These are phyloP conservation scores for Boletellus ananas DNA, from an alignment of 768 basidiomycete genomes.

Conservation along the genomic window DNA sequence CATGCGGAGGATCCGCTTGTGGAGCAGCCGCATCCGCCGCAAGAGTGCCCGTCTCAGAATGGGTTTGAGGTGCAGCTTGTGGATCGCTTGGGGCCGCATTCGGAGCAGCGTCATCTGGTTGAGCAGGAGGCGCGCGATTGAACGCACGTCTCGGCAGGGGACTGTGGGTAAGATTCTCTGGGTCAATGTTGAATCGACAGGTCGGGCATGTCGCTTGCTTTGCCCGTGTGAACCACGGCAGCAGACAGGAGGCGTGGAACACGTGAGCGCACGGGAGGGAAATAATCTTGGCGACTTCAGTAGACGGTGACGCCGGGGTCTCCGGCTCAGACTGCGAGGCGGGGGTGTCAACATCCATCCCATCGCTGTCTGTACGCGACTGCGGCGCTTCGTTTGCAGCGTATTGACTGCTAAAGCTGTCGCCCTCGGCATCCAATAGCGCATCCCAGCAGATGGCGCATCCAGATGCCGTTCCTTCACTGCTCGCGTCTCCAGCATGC, in stretches of 20 bases:
- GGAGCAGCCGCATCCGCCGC: slow-evolving; percentile 1
- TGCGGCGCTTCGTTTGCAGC: slow-evolving; percentile 6
- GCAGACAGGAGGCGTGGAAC: slow-evolving; percentile 73
- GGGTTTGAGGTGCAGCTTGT: slow-evolving; percentile 3
- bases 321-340: slow-evolving; percentile 11
- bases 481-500: slow-evolving; percentile 27
- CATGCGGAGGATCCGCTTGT: background rate
- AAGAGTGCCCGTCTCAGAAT: slow-evolving; percentile 2
- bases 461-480: slow-evolving; percentile 37
- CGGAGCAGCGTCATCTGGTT: slow-evolving; percentile 10
- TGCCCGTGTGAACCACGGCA: slow-evolving; percentile 81
- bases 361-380: slow-evolving; percentile 2
- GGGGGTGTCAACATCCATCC: slow-evolving; percentile 21
- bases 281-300: slow-evolving; percentile 47
- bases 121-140: slow-evolving; percentile 11
- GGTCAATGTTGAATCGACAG: slow-evolving; percentile 80
- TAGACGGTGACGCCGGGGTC: slow-evolving; percentile 1
- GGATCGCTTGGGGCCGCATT: slow-evolving; percentile 11
- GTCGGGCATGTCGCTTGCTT: slow-evolving; percentile 80
- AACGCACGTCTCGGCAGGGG: slow-evolving; percentile 19
- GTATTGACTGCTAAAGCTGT: slow-evolving; percentile 21
- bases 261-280: slow-evolving; percentile 77
- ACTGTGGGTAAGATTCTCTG: slow-evolving; percentile 61
- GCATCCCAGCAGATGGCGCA: slow-evolving; percentile 80
- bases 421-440: slow-evolving; percentile 47